Evolutionary conservation across 2,329 filamentous ascomycete genomes (phyloP).

Genomic region (Colletotrichum aenigma): DNA sequence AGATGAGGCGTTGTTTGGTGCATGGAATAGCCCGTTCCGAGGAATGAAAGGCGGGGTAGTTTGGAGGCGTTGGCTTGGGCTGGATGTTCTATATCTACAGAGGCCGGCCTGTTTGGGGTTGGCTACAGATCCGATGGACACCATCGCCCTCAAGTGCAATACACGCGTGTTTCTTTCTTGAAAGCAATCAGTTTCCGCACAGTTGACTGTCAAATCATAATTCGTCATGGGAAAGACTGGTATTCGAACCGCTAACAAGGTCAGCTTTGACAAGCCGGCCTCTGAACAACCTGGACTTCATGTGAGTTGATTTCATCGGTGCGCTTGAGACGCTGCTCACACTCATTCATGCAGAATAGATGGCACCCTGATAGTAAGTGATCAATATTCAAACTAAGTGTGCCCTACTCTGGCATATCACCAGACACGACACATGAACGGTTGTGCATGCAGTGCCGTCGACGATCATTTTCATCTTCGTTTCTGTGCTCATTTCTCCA

Average conservation of each 20-base stretch:
- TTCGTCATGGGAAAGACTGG: conserved; percentile 55
- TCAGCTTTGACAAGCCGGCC: conserved; percentile 75
- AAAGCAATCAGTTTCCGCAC: background rate
- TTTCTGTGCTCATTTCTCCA: background rate
- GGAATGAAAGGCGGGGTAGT: conserved; percentile 17
- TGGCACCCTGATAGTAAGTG: conserved; percentile 87
- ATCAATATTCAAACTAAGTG: background rate
- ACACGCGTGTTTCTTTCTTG: background rate
- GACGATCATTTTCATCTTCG: background rate
- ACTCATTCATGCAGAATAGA: conserved; percentile 66
- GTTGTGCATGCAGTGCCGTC: background rate
- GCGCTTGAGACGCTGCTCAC: background rate
- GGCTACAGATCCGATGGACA: background rate
- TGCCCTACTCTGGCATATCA: background rate
- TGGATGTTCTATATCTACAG: background rate
- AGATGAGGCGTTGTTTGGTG: background rate
- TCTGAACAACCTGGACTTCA: conserved; percentile 73
- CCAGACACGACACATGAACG: background rate
- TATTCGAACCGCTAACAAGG: conserved; percentile 75
- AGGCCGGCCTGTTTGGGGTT: background rate
- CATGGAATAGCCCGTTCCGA: background rate
- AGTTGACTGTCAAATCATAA: background rate
- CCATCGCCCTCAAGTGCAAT: background rate
- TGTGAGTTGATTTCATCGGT: conserved; percentile 48
- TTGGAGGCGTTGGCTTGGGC: background rate